Evolutionary conservation across 192 early-diverging fungal species (phyloP).

Genomic region (Rhizophagus sp.): DNA sequence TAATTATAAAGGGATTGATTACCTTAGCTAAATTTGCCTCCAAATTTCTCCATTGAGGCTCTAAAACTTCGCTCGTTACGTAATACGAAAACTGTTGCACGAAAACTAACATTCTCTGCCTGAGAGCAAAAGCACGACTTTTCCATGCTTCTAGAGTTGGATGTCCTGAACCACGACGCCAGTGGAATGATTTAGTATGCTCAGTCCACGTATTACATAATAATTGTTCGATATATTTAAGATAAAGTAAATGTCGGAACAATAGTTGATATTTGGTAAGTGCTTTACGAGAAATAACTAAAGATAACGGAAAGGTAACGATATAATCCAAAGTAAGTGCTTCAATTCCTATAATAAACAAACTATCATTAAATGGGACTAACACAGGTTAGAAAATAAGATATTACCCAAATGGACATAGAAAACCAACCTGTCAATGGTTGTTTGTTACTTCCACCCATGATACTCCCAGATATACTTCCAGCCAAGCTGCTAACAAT

Average conservation of each 20-base stretch:
- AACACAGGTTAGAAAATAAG: background rate
- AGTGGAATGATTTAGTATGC: slow-evolving; percentile 54
- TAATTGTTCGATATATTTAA: slow-evolving; percentile 87
- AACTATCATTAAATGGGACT: background rate
- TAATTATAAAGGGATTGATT: slow-evolving; percentile 4
- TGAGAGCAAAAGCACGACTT: slow-evolving; percentile 68
- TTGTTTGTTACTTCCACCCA: slow-evolving; percentile 23
- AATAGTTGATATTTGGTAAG: slow-evolving; percentile 90
- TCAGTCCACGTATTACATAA: slow-evolving; percentile 78
- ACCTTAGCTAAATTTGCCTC: slow-evolving; percentile 61
- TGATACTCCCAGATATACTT: slow-evolving; percentile 20
- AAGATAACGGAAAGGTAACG: slow-evolving; percentile 86
- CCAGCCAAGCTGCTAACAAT: slow-evolving; percentile 14
- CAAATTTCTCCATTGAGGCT: slow-evolving; percentile 83
- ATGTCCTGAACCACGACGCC: slow-evolving; percentile 47
- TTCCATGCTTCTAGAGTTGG: slow-evolving; percentile 55
- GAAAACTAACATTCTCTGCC: slow-evolving; percentile 86
- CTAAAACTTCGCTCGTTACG: slow-evolving; percentile 88
- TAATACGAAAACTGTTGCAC: slow-evolving; percentile 92
- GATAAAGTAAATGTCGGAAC: slow-evolving; percentile 84
- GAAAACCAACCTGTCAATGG: slow-evolving; percentile 9
- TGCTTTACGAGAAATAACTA: slow-evolving; percentile 82
- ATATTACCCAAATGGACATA: background rate
- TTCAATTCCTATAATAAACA: slow-evolving; percentile 63
- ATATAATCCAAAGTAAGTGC: slow-evolving; percentile 79